These are phyloP conservation scores for Tardiomyces digboiensis DNA, from an alignment of 1,139 yeast species.

Conservation along the genomic window DNA sequence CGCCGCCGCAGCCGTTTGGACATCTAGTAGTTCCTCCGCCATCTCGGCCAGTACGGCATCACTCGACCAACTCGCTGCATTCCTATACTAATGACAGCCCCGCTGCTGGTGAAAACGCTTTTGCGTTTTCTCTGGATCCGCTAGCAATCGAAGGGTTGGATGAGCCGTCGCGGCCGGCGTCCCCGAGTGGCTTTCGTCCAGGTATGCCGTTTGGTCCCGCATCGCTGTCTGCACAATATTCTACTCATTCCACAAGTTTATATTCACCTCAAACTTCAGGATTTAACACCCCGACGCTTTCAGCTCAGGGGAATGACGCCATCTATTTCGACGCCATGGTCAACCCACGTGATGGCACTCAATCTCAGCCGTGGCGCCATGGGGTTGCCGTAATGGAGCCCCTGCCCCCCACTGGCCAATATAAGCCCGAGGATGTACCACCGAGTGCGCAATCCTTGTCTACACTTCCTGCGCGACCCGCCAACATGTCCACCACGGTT, in stretches of 20 bases:
- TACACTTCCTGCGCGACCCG: neutral
- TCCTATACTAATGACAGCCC: neutral
- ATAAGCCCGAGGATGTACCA: neutral
- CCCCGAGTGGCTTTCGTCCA: neutral
- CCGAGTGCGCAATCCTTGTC: neutral
- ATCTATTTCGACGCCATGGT: neutral
- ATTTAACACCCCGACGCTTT: neutral
- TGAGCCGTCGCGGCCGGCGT: neutral
- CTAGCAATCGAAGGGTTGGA: slow-evolving; percentile 27
- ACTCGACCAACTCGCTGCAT: neutral
- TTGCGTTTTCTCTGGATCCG: slow-evolving; percentile 22
- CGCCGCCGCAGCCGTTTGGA: neutral
- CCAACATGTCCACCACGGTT: neutral
- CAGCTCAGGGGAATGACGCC: neutral
- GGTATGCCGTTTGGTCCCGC: neutral
- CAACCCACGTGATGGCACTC: neutral
- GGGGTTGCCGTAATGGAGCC: neutral
- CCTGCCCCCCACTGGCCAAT: neutral
- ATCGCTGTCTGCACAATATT: neutral
- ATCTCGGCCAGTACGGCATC: neutral
- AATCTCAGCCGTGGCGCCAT: neutral
- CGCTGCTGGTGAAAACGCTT: neutral
- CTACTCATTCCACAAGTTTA: neutral
- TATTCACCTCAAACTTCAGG: neutral
- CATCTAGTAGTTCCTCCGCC: no score